Evolutionary conservation across 2,329 filamentous ascomycete genomes (phyloP).

Genomic region (Hymenoscyphus fraxineus): DNA sequence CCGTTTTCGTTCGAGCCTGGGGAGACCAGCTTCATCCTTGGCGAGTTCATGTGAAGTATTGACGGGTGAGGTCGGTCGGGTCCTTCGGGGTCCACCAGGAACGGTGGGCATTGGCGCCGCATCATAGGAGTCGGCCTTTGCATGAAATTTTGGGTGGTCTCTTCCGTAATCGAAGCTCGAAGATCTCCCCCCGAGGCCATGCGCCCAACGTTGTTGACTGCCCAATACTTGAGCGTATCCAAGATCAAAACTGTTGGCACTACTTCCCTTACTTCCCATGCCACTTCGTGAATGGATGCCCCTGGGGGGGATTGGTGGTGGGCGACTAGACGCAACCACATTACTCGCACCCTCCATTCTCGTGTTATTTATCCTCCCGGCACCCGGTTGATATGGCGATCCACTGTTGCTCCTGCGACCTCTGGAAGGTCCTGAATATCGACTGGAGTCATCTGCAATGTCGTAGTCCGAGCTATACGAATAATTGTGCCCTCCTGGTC

Average conservation of each 20-base stretch:
- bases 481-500: slow-evolving; percentile 40
- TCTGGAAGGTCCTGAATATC: slow-evolving; percentile 51
- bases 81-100: slow-evolving; percentile 69
- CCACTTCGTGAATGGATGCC: slow-evolving; percentile 52
- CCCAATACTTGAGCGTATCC: slow-evolving; percentile 56
- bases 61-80: slow-evolving; percentile 39
- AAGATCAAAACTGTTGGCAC: slow-evolving; percentile 61
- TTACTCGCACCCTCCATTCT: slow-evolving; percentile 37
- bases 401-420: slow-evolving; percentile 76
- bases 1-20: slow-evolving; percentile 50
- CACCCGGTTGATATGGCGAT: slow-evolving; percentile 61
- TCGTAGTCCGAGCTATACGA: slow-evolving; percentile 63
- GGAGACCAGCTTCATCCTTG: slow-evolving; percentile 25
- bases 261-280: slow-evolving; percentile 70
- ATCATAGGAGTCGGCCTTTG: slow-evolving; percentile 49
- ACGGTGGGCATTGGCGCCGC: slow-evolving; percentile 84
- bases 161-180: slow-evolving; percentile 72
- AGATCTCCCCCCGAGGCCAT: slow-evolving; percentile 50
- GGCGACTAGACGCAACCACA: slow-evolving; percentile 33
- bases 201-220: slow-evolving; percentile 57
- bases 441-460: slow-evolving; percentile 49
- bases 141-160: slow-evolving; percentile 31
- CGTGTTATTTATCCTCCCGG: slow-evolving; percentile 61
- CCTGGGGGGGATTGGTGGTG: slow-evolving; percentile 40
- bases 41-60: slow-evolving; percentile 25